These are phyloP conservation scores for Suillus cothurnatus DNA, from an alignment of 768 basidiomycete genomes.

Conservation along the genomic window DNA sequence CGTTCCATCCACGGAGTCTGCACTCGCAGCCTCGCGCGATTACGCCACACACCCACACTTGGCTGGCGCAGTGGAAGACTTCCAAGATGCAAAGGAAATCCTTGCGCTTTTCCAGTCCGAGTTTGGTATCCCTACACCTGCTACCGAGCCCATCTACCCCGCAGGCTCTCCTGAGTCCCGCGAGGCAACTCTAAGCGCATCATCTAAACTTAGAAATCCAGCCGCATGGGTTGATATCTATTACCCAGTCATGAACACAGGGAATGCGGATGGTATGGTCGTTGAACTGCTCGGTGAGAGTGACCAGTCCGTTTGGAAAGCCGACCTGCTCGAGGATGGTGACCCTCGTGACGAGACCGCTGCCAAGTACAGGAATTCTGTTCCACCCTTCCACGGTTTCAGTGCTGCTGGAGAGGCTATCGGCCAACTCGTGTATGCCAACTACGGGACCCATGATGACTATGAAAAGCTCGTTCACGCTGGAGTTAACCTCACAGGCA, in stretches of 20 bases:
- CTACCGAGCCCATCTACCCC: constrained; percentile 56
- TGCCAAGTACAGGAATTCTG: constrained; percentile 59
- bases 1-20: constrained; percentile 59
- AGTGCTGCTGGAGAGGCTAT: constrained; percentile 75
- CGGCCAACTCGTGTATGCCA: constrained; percentile 74
- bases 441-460: constrained; percentile 77
- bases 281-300: constrained; percentile 65
- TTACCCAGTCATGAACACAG: constrained; percentile 83
- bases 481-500: constrained; percentile 76
- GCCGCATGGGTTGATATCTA: constrained; percentile 86
- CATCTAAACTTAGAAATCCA: constrained; percentile 48
- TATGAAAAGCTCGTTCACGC: constrained; percentile 59
- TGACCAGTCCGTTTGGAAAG: constrained; percentile 61
- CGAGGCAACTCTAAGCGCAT: constrained; percentile 61
- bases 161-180: constrained; percentile 73
- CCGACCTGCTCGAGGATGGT: constrained; percentile 73
- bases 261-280: constrained; percentile 58
- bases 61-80: constrained; percentile 65
- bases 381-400: constrained; percentile 87
- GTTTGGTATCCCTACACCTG: constrained; percentile 51
- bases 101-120: constrained; percentile 69
- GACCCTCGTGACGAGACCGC: constrained; percentile 74
- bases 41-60: constrained; percentile 74
- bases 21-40: constrained; percentile 53
- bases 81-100: constrained; percentile 64